Evolutionary conservation across 2,329 filamentous ascomycete genomes (phyloP).

Genomic region (Colletotrichum orchidophilum): DNA sequence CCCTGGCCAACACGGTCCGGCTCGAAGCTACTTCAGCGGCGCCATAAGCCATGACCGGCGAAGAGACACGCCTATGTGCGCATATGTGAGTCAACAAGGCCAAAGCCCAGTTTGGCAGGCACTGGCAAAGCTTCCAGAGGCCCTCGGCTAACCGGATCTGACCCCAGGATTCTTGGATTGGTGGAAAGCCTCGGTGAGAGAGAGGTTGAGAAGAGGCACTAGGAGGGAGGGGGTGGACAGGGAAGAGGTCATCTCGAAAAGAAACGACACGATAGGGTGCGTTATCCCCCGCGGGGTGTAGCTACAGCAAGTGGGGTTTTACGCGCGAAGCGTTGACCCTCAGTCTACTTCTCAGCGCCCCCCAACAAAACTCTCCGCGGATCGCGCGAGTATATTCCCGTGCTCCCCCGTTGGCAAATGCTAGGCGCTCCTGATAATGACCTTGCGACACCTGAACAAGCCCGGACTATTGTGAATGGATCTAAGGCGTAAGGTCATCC

Average conservation of each 20-base stretch:
- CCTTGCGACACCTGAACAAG: not conserved
- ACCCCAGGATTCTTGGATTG: constrained; percentile 13
- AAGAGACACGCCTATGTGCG: not conserved
- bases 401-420: not conserved
- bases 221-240: not conserved
- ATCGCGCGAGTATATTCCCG: not conserved
- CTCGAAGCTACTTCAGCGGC: not conserved
- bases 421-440: not conserved
- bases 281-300: not conserved
- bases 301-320: not conserved
- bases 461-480: no score
- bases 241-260: constrained; percentile 27
- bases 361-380: not conserved
- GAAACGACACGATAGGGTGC: constrained; percentile 25
- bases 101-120: not conserved
- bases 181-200: constrained; percentile 24
- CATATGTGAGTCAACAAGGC: constrained; percentile 20
- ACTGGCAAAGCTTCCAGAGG: not conserved
- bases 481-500: not conserved
- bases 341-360: not conserved
- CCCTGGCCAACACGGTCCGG: not conserved
- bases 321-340: not conserved
- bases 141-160: constrained; percentile 20
- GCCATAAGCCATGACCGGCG: not conserved
- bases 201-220: constrained; percentile 9